Base-by-base conservation (phyloP, 768 basidiomycete genomes). In the Antrodiella citrinella region DNA sequence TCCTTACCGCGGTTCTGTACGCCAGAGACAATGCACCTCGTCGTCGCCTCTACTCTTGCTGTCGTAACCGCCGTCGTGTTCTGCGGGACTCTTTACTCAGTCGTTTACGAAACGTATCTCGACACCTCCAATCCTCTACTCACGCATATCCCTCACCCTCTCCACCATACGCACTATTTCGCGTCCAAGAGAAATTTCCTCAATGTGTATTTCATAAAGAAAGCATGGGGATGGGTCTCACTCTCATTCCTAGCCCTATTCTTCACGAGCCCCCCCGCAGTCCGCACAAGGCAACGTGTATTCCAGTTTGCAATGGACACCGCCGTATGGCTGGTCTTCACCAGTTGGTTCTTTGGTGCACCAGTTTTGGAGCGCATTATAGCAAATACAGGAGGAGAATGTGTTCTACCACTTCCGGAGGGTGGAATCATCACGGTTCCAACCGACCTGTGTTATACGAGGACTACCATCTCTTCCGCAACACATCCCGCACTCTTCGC, bases 151-250 rank as follows among this genome's bases (percentile, higher is more conserved):
- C 79, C 86, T 0, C 88, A 91, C 56, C 84, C 75, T 2, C 76
- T 88, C 25, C 69, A 79, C 50, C 50, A 64, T 10, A 67, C 81
- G 0, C 72, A 86, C 64, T 84, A 82, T 67, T 91, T 91, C 60
- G 91, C 93, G 10, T 75, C 71, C 58, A 94, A 94, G 65, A 67
- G 74, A 57, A 97, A 93, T 62, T 45, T 76, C 1, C 74, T 98
- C 62, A 98, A 97, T 61, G 75, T 83, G 51, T 70, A 78, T 58
- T 94, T 95, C 68, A 90, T 94, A 62, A 98, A 98, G 69, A 74
- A 78, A 47, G 81, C 86, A 20, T 96, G 95, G 93, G 90, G 70
- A 0, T 96, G 93, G 92, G 93, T 92, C 1, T 75, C 88, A 4
- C 72, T 71, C 26, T 72, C 77, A 0, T 91, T 89, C 59, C 60